These are phyloP conservation scores for Fusarium hainanense DNA, from an alignment of 2,329 filamentous ascomycete genomes.

Conservation along the genomic window DNA sequence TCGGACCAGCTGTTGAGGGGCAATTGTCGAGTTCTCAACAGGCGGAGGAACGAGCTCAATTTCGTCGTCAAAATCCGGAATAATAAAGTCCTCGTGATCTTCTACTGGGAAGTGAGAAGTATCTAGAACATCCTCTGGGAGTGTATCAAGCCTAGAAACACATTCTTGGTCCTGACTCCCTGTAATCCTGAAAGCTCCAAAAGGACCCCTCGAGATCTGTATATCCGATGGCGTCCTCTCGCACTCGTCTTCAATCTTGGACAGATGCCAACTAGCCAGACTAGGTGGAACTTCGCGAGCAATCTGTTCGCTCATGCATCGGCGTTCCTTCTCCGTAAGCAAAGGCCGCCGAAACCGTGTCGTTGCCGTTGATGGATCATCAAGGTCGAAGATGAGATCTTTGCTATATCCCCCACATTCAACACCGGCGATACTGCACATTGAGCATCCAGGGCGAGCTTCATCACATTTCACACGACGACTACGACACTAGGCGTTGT, in stretches of 20 bases:
- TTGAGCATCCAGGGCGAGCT: conserved; percentile 19
- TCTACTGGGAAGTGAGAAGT: fast-evolving
- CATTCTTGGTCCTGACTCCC: neutral
- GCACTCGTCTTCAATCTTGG: conserved; percentile 31
- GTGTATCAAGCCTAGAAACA: too few relatives aligned
- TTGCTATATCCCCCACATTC: conserved; percentile 32
- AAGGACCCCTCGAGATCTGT: conserved; percentile 29
- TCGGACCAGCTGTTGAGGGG: neutral
- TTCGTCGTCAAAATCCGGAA: neutral
- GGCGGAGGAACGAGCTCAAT: neutral
- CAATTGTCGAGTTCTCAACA: neutral
- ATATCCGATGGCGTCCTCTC: conserved; percentile 3
- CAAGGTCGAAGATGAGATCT: conserved; percentile 33
- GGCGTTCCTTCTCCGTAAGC: conserved; percentile 19
- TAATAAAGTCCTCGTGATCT: fast-evolving
- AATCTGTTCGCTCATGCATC: conserved; percentile 24
- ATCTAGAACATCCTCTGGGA: fast-evolving
- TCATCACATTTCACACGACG: conserved; percentile 38
- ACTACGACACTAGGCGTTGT: conserved; percentile 17
- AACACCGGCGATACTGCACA: conserved; percentile 16
- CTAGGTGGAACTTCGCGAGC: conserved; percentile 3
- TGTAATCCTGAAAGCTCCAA: conserved; percentile 23
- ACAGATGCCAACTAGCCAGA: conserved; percentile 12
- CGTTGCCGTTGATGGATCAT: neutral
- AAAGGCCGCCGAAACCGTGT: conserved; percentile 25